A percentile compares a stretch with the other conserved stretches of the same genome.
Evolutionary conservation across 2,329 filamentous ascomycete genomes (phyloP).

Genomic region (Phialophora macrospora): DNA sequence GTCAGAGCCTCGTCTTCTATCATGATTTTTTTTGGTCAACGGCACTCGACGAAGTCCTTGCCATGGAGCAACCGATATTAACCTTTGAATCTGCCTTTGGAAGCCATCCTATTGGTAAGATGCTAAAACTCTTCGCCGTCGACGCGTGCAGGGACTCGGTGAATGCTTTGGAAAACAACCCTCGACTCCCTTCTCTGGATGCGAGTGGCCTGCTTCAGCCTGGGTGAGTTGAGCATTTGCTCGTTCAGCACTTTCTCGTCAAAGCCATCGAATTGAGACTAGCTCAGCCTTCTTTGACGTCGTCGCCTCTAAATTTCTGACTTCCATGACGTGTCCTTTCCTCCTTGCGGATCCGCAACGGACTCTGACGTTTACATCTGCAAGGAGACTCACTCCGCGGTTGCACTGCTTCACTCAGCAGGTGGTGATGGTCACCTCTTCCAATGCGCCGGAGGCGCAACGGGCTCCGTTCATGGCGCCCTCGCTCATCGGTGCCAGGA

Average conservation of each 20-base stretch:
- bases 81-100: background rate
- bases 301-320: background rate
- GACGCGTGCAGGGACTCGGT: background rate
- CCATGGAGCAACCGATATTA: background rate
- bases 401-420: background rate
- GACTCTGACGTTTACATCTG: slow-evolving; percentile 8
- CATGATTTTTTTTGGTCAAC: background rate
- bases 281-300: slow-evolving; percentile 12
- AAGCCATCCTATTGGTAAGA: background rate
- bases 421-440: background rate
- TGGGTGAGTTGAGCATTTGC: background rate
- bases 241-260: no score
- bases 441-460: background rate
- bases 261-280: background rate
- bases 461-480: background rate
- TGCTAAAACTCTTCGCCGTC: background rate
- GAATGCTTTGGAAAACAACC: background rate
- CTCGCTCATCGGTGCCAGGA: background rate
- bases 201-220: background rate
- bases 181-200: background rate
- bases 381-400: background rate
- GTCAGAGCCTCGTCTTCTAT: background rate
- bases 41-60: background rate
- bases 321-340: background rate
- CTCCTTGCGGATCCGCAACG: background rate